phyloP scores from a whole-genome alignment of 2,329 filamentous ascomycete species.

The Diaporthe citrichinensis region DNA sequence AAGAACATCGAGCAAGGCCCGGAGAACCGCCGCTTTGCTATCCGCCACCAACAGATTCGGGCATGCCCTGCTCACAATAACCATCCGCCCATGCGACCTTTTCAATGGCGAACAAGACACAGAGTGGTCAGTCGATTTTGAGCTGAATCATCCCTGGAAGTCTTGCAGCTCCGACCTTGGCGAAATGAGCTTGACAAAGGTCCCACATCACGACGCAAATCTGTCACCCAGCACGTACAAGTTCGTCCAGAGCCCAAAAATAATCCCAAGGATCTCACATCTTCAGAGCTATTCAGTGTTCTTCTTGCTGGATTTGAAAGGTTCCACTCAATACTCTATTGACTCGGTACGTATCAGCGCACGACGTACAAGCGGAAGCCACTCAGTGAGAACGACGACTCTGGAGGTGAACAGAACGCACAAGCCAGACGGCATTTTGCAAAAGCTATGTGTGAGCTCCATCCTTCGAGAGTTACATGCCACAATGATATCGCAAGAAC shows the following conservation, averaged over 20 bases:
- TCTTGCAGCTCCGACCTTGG: background rate
- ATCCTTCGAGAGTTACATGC: background rate
- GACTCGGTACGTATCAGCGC: background rate
- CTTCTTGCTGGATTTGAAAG: background rate
- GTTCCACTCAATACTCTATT: background rate
- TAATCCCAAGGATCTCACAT: background rate
- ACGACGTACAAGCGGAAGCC: background rate
- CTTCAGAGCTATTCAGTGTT: background rate
- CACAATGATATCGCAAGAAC: background rate
- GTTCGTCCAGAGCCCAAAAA: background rate
- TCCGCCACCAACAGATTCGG: background rate
- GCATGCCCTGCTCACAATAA: background rate
- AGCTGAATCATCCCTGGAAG: background rate
- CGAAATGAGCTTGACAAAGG: background rate
- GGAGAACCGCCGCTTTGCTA: background rate
- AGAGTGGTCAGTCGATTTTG: background rate
- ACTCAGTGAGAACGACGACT: background rate
- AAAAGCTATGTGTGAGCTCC: background rate
- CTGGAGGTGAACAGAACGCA: background rate
- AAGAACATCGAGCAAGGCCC: background rate
- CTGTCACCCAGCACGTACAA: background rate
- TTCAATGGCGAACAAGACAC: background rate
- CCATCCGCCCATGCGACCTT: background rate
- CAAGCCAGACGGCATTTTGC: background rate
- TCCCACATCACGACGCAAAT: background rate